Percentiles rank a stretch among this genome's conserved stretches.
These are phyloP conservation scores for Parachlorella kessleri DNA, from an alignment of 139 green algal species.

Conservation along the genomic window DNA sequence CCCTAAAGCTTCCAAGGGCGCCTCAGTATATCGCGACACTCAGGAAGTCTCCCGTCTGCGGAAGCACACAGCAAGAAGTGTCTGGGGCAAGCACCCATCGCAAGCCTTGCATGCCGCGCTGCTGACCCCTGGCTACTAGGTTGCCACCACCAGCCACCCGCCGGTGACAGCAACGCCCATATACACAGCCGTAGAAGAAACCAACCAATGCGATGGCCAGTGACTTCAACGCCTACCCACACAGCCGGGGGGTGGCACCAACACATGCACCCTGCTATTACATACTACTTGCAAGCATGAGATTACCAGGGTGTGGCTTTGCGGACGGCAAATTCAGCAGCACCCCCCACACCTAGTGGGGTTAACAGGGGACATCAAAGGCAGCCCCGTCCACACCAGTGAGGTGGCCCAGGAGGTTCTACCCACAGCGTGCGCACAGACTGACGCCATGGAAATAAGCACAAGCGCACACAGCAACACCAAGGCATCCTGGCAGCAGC, in stretches of 20 bases:
- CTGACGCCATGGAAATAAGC: background rate
- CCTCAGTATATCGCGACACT: slow-evolving; percentile 25
- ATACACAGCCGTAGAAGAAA: background rate
- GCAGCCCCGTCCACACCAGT: background rate
- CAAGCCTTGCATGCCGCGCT: background rate
- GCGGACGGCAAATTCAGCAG: too few relatives aligned
- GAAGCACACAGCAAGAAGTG: background rate
- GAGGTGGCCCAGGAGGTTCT: background rate
- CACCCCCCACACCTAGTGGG: too few relatives aligned
- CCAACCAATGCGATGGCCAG: too few relatives aligned
- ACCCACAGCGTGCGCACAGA: background rate
- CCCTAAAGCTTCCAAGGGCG: too few relatives aligned
- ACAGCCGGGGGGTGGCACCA: background rate
- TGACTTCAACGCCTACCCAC: background rate
- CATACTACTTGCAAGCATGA: too few relatives aligned
- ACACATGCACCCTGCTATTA: too few relatives aligned
- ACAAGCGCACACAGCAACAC: background rate
- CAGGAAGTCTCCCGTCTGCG: slow-evolving; percentile 19
- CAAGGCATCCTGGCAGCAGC: too few relatives aligned
- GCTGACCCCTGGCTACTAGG: background rate
- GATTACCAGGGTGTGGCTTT: too few relatives aligned
- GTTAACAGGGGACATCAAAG: too few relatives aligned
- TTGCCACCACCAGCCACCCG: background rate
- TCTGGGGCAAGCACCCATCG: background rate
- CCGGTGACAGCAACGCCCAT: background rate